These are phyloP conservation scores for Cutaneotrichosporon sp. DNA, from an alignment of 1,284 basidiomycete genomes.

Conservation along the genomic window DNA sequence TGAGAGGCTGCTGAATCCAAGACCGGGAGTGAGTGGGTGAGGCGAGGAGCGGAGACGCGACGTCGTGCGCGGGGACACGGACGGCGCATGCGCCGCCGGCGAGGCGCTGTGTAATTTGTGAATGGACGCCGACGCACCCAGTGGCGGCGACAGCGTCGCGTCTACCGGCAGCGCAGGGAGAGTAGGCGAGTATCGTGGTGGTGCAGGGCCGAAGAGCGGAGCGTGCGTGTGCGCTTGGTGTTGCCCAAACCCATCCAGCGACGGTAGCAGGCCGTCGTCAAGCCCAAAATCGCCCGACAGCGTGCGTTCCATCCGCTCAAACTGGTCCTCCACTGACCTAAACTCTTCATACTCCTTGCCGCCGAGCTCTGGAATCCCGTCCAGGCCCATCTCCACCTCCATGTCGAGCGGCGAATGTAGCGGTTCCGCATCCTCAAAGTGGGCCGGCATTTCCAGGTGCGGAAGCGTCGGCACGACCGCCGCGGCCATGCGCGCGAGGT, in stretches of 20 bases:
- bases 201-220: background rate
- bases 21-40: no score
- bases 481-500: constrained; percentile 5
- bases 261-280: background rate
- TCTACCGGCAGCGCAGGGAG: background rate
- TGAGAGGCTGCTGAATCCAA: no score
- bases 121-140: background rate
- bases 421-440: background rate
- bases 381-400: background rate
- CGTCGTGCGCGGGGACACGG: background rate
- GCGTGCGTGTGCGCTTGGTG: no score
- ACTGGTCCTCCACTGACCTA: background rate
- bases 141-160: background rate
- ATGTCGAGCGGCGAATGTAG: no score
- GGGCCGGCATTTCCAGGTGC: background rate
- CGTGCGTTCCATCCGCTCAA: background rate
- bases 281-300: background rate
- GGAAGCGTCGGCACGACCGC: background rate
- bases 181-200: background rate
- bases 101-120: background rate
- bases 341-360: background rate
- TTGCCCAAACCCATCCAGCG: background rate
- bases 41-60: background rate
- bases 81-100: background rate
- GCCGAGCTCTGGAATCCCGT: background rate